These are phyloP conservation scores for Chamaenerion angustifolium DNA, from an alignment of 345 rosid genomes.

Conservation along the genomic window DNA sequence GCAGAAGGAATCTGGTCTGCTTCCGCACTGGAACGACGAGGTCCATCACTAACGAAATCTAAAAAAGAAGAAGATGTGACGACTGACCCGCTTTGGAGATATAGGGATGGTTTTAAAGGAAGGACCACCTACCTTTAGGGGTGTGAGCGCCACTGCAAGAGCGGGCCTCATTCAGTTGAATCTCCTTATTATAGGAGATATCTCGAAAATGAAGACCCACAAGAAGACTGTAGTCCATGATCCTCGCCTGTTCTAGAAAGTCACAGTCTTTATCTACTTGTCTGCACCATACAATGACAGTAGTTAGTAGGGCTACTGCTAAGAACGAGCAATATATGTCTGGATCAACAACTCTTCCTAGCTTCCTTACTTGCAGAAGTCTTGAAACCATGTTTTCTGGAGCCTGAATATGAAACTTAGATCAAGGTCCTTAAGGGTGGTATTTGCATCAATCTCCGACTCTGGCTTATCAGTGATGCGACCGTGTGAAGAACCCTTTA, in stretches of 20 bases:
- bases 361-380: slow-evolving; percentile 97
- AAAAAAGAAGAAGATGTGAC: too few species aligned
- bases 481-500: slow-evolving; percentile 97
- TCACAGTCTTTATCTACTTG: slow-evolving; percentile 95
- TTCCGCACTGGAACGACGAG: slow-evolving; percentile 21
- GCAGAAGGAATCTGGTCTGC: slow-evolving; percentile 16
- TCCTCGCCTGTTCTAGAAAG: slow-evolving; percentile 85
- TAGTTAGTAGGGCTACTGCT: too few species aligned
- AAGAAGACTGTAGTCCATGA: slow-evolving; percentile 92
- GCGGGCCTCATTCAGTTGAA: slow-evolving; percentile 6
- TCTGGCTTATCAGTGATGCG: slow-evolving; percentile 78
- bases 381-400: slow-evolving; percentile 73
- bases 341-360: too few species aligned
- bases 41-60: neutral
- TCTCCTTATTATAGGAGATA: slow-evolving; percentile 25
- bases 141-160: slow-evolving; percentile 11
- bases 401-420: slow-evolving; percentile 63
- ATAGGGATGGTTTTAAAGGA: too few species aligned
- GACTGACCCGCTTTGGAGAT: too few species aligned
- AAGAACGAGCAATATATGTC: too few species aligned
- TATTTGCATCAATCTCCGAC: slow-evolving; percentile 69
- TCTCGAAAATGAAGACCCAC: slow-evolving; percentile 82
- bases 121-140: slow-evolving; percentile 61
- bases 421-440: slow-evolving; percentile 95
- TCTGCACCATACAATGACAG: slow-evolving; percentile 25